Evolutionary conservation across 176 grass and related monocot genomes (phyloP), one percentile per base, ranked within the genome.

Genomic region (Secale cereale): DNA sequence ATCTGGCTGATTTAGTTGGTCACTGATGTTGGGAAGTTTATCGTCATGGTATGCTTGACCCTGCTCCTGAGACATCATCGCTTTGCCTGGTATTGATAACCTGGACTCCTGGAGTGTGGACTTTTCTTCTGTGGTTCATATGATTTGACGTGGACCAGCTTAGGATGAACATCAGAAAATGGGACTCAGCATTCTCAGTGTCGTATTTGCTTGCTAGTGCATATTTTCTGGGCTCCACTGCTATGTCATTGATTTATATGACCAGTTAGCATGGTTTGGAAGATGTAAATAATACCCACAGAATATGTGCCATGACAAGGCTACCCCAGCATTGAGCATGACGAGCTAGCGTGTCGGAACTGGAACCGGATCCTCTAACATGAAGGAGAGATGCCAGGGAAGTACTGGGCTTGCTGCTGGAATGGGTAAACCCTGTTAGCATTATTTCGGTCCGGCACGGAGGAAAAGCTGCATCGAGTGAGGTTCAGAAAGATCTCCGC

Each of bases 401-500:
- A n/a, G n/a, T n/a, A n/a, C n/a, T 81, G 77, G 54, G 1, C 22
- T 28, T 43, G 4, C 40, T 63, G 61, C 19, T 76, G 74, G 45
- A 76, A n/a, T 56, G 28, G 74, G 19, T 57, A 76, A 76, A 76
- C 17, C 2, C 29, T 76, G 46, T 56, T 29, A 76, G 46, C 28
- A 13, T 13, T 19, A 0, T 52, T 76, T 54, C 16, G 56, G 46
- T 13, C 2, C 0, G 28, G 13, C 25, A 52, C 31, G 73, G 28
- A 76, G 23, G 52, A 52, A 75, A 12, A 13, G 16, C 8, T 43
- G 27, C 7, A 19, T 66, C 23, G 7, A 74, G 54, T n/a, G n/a
- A n/a, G n/a, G n/a, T 68, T 11, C 10, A 89, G 60, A 66, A 85
- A 41, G n/a, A 32, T 70, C 63, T 70, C 60, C 23, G 28, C 7